Evolutionary conservation across 106 monocot genomes (phyloP).

Genomic region (Dendrobium huoshanense): DNA sequence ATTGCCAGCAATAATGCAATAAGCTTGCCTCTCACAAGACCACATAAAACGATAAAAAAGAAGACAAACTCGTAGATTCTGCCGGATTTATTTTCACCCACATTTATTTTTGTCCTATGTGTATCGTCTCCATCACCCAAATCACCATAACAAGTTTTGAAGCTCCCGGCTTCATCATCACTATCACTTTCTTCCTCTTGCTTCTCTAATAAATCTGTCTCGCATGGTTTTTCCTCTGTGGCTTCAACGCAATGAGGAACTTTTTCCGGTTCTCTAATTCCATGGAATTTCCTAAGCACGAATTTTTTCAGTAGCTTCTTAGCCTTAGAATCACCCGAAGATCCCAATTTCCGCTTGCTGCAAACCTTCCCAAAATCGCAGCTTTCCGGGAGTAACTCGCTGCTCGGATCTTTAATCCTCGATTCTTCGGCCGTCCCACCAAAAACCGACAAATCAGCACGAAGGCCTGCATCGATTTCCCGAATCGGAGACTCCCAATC

Average conservation of each 20-base stretch:
- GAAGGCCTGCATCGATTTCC: background rate
- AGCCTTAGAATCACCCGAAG: slow-evolving; percentile 7
- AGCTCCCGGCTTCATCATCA: slow-evolving; percentile 3
- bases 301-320: slow-evolving; percentile 30
- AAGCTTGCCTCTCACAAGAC: slow-evolving; percentile 38
- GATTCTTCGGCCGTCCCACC: background rate
- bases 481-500: slow-evolving; percentile 14
- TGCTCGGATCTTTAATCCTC: background rate
- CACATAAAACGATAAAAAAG: slow-evolving; percentile 29
- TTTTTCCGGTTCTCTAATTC: background rate
- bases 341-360: background rate
- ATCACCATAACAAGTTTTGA: background rate
- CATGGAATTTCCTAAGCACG: slow-evolving; percentile 16
- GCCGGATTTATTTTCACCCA: background rate
- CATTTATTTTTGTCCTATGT: no score
- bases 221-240: background rate
- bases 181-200: background rate
- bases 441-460: background rate
- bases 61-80: slow-evolving; percentile 18
- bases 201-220: background rate
- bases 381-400: slow-evolving; percentile 2
- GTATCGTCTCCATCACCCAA: background rate
- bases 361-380: background rate
- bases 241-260: background rate
- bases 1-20: slow-evolving; percentile 30